Evolutionary conservation across 352 stramenopile genomes (phyloP).

Genomic region (Phytopythium vexans): DNA sequence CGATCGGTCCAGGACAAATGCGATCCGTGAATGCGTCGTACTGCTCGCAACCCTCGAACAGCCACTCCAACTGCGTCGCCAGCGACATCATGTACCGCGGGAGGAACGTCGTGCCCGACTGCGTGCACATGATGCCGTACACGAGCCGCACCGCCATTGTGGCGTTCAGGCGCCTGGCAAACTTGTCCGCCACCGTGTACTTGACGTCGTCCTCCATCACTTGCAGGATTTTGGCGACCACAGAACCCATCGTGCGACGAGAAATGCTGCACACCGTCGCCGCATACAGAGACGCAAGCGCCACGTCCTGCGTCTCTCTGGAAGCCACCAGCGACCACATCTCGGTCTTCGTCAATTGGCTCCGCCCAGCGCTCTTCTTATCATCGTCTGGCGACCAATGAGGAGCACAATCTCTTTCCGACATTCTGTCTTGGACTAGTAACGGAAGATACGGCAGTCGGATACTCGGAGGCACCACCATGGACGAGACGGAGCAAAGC

Average conservation of each 20-base stretch:
- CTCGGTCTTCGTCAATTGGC: conserved; percentile 41
- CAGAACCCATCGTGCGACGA: conserved; percentile 70
- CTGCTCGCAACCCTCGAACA: conserved; percentile 58
- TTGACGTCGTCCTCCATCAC: conserved; percentile 83
- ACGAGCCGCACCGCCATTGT: conserved; percentile 71
- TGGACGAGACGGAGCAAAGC: conserved; percentile 1
- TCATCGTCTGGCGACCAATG: background rate
- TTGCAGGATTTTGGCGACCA: conserved; percentile 78
- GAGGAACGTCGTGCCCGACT: conserved; percentile 62
- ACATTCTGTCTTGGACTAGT: background rate
- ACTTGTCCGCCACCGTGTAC: conserved; percentile 51
- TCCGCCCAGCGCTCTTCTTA: background rate
- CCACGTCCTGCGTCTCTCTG: conserved; percentile 60
- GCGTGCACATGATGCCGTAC: conserved; percentile 71
- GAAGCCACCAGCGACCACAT: conserved; percentile 45
- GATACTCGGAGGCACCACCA: background rate
- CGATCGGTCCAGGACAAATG: background rate
- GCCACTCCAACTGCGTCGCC: conserved; percentile 66
- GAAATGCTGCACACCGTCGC: conserved; percentile 81
- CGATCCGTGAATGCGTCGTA: conserved; percentile 36
- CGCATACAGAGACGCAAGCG: conserved; percentile 76
- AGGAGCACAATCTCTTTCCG: background rate
- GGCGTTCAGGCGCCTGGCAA: conserved; percentile 60
- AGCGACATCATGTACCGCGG: conserved; percentile 88
- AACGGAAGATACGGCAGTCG: conserved; percentile 1